A percentile compares a stretch with the other conserved stretches of the same genome.
Conservation (phyloP, 805 yeast species). For the Yamadazyma ubonensis region DNA sequence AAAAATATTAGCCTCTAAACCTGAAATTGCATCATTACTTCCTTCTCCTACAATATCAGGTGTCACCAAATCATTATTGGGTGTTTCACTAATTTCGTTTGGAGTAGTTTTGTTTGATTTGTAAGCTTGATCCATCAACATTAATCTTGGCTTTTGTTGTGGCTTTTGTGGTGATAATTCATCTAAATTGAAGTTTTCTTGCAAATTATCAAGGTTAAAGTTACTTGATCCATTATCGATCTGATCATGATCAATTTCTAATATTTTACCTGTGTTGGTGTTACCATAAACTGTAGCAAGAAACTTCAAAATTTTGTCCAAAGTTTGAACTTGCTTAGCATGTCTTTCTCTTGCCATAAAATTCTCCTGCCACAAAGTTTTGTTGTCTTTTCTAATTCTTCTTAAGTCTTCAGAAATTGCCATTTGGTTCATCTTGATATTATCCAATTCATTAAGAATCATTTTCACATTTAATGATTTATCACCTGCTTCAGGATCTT, state of each 20-base stretch:
- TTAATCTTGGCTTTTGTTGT: slow-evolving; percentile 34
- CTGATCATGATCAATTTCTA: slow-evolving; percentile 29
- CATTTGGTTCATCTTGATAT: slow-evolving; percentile 72
- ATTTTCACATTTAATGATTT: slow-evolving; percentile 46
- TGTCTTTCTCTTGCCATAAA: slow-evolving; percentile 80
- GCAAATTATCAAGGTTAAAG: slow-evolving; percentile 15
- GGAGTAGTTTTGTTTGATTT: slow-evolving; percentile 12
- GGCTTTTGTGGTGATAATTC: slow-evolving; percentile 8
- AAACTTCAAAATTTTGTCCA: slow-evolving; percentile 84
- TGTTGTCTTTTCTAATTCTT: slow-evolving; percentile 83
- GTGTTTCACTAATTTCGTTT: neutral
- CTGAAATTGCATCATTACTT: slow-evolving; percentile 25
- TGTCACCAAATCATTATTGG: slow-evolving; percentile 3
- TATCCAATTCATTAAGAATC: slow-evolving; percentile 69
- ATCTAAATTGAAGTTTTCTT: slow-evolving; percentile 11
- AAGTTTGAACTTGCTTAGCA: slow-evolving; percentile 79
- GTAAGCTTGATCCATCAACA: slow-evolving; percentile 42
- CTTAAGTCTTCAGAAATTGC: slow-evolving; percentile 81
- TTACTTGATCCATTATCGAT: slow-evolving; percentile 13
- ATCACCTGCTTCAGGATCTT: slow-evolving; percentile 17
- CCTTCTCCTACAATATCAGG: slow-evolving; percentile 8
- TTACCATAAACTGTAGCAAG: slow-evolving; percentile 77
- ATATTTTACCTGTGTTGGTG: slow-evolving; percentile 48
- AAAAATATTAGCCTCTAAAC: slow-evolving; percentile 46
- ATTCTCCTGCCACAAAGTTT: slow-evolving; percentile 88